phyloP scores from a whole-genome alignment of 768 basidiomycete genomes.

The Wakefieldia striispora region DNA sequence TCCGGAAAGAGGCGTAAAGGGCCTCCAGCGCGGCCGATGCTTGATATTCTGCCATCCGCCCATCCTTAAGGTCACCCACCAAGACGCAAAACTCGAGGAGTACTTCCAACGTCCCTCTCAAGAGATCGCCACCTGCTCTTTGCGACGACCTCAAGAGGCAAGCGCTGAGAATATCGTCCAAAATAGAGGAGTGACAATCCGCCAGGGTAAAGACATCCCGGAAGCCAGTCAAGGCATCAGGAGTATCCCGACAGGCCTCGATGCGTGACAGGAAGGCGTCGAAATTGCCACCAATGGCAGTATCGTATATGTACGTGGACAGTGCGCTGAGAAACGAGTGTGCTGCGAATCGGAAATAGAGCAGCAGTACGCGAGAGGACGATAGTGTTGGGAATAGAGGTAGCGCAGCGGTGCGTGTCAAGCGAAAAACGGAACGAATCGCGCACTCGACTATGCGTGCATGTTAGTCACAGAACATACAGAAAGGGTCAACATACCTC shows the following conservation, averaged over 20 bases:
- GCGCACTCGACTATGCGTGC: conserved; percentile 60
- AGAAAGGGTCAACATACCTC: conserved; percentile 49
- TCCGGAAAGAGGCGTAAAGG: conserved; percentile 50
- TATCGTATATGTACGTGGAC: conserved; percentile 71
- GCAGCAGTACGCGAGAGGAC: conserved; percentile 49
- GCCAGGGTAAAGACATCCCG: conserved; percentile 76
- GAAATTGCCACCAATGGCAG: conserved; percentile 78
- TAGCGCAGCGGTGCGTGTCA: conserved; percentile 43
- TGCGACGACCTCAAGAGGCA: conserved; percentile 73
- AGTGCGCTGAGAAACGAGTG: conserved; percentile 70
- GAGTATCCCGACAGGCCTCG: conserved; percentile 26
- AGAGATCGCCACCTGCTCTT: conserved; percentile 58
- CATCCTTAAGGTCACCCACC: conserved; percentile 56
- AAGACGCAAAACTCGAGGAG: conserved; percentile 68
- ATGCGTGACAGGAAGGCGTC: conserved; percentile 57
- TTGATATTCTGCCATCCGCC: conserved; percentile 58
- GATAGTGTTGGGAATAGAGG: conserved; percentile 61
- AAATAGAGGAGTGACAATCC: conserved; percentile 58
- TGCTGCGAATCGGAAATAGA: conserved; percentile 72
- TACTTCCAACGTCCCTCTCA: conserved; percentile 60
- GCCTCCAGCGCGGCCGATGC: conserved; percentile 58
- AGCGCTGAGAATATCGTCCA: conserved; percentile 75
- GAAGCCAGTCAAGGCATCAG: conserved; percentile 34
- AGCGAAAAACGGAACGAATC: conserved; percentile 60
- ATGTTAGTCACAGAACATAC: conserved; percentile 2